Evolutionary conservation across 306 rosid species (phyloP).

Genomic region (Fragaria vesca): DNA sequence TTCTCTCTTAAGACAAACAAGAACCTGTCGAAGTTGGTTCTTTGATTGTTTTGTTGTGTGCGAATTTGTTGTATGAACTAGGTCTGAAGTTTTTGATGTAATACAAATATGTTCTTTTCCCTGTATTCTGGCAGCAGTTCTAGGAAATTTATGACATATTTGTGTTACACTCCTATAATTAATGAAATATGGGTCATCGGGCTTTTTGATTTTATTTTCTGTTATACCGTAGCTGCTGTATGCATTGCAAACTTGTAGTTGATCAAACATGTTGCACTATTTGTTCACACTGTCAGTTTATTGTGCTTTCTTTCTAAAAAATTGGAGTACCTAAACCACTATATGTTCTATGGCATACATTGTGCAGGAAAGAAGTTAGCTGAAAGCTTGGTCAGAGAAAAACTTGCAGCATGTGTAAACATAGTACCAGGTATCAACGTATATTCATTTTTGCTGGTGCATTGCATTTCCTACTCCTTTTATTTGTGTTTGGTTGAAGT

Average conservation of each 20-base stretch:
- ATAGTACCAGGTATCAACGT: slow-evolving; percentile 64
- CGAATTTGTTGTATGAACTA: neutral
- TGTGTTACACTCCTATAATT: neutral
- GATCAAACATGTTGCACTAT: neutral
- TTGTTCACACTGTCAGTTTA: neutral
- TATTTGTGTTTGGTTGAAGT: neutral
- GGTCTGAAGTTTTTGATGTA: neutral
- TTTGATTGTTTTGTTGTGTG: neutral
- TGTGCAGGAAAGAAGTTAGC: slow-evolving; percentile 85
- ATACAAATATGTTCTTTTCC: neutral
- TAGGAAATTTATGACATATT: neutral
- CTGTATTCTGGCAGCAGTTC: neutral
- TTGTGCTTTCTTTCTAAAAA: neutral
- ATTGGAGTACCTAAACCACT: neutral
- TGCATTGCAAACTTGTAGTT: neutral
- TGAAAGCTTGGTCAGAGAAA: slow-evolving; percentile 76
- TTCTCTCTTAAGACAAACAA: neutral
- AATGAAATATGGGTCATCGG: neutral
- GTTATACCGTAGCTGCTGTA: neutral
- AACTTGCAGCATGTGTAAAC: slow-evolving; percentile 96
- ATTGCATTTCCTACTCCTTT: neutral
- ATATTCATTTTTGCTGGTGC: neutral
- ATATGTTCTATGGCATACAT: neutral
- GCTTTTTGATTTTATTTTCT: neutral
- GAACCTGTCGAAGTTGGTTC: neutral